These are phyloP conservation scores for Protostelium mycophagum DNA, from an alignment of 78 protist species.

Conservation along the genomic window DNA sequence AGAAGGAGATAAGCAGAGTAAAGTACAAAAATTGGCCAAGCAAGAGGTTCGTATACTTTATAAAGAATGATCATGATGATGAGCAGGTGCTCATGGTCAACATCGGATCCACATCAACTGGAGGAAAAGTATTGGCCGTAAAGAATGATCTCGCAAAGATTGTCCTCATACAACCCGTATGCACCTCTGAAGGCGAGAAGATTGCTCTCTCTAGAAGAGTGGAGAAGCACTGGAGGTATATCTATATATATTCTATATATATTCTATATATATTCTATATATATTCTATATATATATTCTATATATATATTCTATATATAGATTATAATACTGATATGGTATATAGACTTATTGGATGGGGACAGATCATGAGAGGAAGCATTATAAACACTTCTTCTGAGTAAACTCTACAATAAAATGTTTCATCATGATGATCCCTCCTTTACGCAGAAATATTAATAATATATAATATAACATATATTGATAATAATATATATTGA, in stretches of 20 bases:
- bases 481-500: too few relatives aligned
- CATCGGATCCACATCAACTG: slow-evolving; percentile 98
- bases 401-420: too few relatives aligned
- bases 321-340: too few relatives aligned
- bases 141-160: slow-evolving; percentile 92
- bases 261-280: too few relatives aligned
- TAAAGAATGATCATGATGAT: slow-evolving; percentile 12
- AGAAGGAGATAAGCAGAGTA: slow-evolving; percentile 69
- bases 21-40: slow-evolving; percentile 83
- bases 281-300: too few relatives aligned
- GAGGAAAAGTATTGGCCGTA: slow-evolving; percentile 88
- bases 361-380: slow-evolving; percentile 30
- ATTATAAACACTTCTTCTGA: not conserved
- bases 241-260: too few relatives aligned
- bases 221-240: slow-evolving; percentile 97
- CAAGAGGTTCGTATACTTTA: slow-evolving; percentile 73
- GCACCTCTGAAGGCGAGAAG: slow-evolving; percentile 94
- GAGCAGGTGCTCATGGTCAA: slow-evolving; percentile 85
- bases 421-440: too few relatives aligned
- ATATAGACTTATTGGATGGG: slow-evolving; percentile 76
- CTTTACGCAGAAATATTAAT: too few relatives aligned
- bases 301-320: not conserved
- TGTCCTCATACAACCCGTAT: slow-evolving; percentile 92
- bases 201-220: slow-evolving; percentile 96
- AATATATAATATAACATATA: too few relatives aligned